These are phyloP conservation scores for Aeschynomene evenia DNA, from an alignment of 306 rosid species.

Conservation along the genomic window DNA sequence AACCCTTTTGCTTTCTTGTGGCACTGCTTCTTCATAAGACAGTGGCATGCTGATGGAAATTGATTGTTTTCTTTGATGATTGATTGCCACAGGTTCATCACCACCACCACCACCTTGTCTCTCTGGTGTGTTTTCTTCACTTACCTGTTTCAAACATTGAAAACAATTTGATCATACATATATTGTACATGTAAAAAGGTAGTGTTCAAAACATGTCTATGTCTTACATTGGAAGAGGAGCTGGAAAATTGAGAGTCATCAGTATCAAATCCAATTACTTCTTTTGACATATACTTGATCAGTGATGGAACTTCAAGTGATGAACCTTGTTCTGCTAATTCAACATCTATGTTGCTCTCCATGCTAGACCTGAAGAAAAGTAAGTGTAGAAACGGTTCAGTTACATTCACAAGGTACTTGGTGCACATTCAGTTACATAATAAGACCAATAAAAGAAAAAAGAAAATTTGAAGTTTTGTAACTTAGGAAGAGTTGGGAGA, in stretches of 20 bases:
- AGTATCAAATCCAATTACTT: conserved; percentile 56
- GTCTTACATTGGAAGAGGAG: conserved; percentile 47
- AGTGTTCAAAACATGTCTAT: background rate
- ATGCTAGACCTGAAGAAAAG: conserved; percentile 41
- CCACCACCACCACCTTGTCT: too few relatives aligned
- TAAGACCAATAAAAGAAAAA: too few relatives aligned
- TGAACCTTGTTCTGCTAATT: conserved; percentile 18
- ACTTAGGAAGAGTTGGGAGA: too few relatives aligned
- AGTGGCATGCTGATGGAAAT: conserved; percentile 83
- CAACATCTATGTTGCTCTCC: conserved; percentile 37
- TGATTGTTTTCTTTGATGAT: conserved; percentile 55
- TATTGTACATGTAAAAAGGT: background rate
- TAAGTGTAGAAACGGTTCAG: background rate
- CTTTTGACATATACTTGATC: conserved; percentile 48
- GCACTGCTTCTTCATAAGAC: conserved; percentile 37
- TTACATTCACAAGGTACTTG: background rate
- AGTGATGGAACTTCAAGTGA: conserved; percentile 56
- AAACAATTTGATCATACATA: background rate
- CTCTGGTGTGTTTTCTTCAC: conserved; percentile 27
- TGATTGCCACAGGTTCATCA: conserved; percentile 32
- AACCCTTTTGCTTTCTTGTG: conserved; percentile 35
- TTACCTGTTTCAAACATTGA: conserved; percentile 41
- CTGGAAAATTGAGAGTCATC: conserved; percentile 27
- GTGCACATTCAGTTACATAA: background rate
- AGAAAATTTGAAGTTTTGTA: background rate